A percentile compares a stretch with the other conserved stretches of the same genome.
These are phyloP conservation scores for Blastocystis sp. DNA, from an alignment of 352 stramenopile genomes.

Conservation along the genomic window DNA sequence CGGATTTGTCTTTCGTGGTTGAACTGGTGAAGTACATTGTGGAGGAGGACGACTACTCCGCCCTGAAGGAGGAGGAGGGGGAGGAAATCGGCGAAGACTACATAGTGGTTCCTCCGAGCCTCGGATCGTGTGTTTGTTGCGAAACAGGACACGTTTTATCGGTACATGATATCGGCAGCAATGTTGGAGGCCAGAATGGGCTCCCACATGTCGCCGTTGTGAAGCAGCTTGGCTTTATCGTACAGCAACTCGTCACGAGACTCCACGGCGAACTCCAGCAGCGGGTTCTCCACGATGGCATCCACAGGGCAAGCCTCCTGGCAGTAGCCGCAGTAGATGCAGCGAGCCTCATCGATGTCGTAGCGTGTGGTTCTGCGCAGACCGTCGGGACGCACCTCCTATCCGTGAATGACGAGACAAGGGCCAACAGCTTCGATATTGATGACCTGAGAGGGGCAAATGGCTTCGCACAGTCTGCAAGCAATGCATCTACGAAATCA, in stretches of 20 bases:
- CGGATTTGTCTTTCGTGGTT: slow-evolving; percentile 32
- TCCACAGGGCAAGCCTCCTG: slow-evolving; percentile 94
- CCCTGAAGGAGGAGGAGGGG: slow-evolving; percentile 17
- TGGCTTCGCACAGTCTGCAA: slow-evolving; percentile 99
- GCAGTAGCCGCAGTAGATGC: slow-evolving; percentile 97
- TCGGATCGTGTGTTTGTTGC: slow-evolving; percentile 18
- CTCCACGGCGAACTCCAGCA: slow-evolving; percentile 99
- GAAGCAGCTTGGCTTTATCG: slow-evolving; percentile 99
- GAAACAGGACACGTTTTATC: slow-evolving; percentile 78
- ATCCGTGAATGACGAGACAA: slow-evolving; percentile 64
- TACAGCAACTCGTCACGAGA: slow-evolving; percentile 98
- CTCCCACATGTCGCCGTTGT: slow-evolving; percentile 99
- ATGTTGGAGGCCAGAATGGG: slow-evolving; percentile 98
- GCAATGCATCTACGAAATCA: slow-evolving; percentile 87
- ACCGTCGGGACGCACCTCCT: slow-evolving; percentile 90
- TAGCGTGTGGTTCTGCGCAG: slow-evolving; percentile 96
- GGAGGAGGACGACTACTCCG: slow-evolving; percentile 40
- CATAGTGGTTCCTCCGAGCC: slow-evolving; percentile 44
- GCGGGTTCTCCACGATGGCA: slow-evolving; percentile 98
- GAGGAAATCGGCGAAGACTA: slow-evolving; percentile 9
- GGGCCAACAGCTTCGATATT: slow-evolving; percentile 89
- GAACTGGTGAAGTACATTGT: slow-evolving; percentile 53
- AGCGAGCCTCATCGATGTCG: slow-evolving; percentile 99
- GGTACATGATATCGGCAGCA: slow-evolving; percentile 95
- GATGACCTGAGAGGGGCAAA: slow-evolving; percentile 97